A percentile compares a stretch with the other conserved stretches of the same genome.
phyloP scores from a whole-genome alignment of 768 basidiomycete species.

The Ramaria rubella region DNA sequence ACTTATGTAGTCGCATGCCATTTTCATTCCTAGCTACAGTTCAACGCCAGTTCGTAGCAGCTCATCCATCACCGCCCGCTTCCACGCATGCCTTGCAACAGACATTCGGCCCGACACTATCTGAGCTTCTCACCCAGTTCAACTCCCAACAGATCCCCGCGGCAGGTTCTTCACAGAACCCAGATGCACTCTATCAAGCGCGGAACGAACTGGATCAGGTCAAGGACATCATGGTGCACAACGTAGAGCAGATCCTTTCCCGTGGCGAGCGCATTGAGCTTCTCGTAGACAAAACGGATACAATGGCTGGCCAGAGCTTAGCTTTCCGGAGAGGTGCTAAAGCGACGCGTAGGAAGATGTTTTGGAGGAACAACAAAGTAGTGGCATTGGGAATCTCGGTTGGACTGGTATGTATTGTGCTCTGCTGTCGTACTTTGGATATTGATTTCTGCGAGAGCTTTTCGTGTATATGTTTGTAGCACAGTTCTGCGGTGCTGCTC shows the following conservation, averaged over 20 bases:
- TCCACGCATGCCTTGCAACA: slow-evolving; percentile 57
- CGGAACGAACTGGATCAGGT: slow-evolving; percentile 85
- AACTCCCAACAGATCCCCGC: slow-evolving; percentile 67
- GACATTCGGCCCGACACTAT: slow-evolving; percentile 61
- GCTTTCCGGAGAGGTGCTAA: slow-evolving; percentile 88
- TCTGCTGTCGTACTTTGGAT: slow-evolving; percentile 11
- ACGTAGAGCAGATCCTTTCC: slow-evolving; percentile 92
- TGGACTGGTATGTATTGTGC: slow-evolving; percentile 42
- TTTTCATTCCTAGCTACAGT: slow-evolving; percentile 89
- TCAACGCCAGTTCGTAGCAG: slow-evolving; percentile 62
- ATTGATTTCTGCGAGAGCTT: slow-evolving; percentile 36
- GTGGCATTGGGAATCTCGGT: slow-evolving; percentile 63
- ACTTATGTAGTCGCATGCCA: slow-evolving; percentile 64
- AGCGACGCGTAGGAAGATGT: slow-evolving; percentile 77
- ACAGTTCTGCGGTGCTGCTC: slow-evolving; percentile 79
- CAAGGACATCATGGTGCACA: slow-evolving; percentile 97
- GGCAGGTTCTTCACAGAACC: slow-evolving; percentile 12
- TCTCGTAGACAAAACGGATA: slow-evolving; percentile 95
- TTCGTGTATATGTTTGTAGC: slow-evolving; percentile 79
- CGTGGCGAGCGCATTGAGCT: slow-evolving; percentile 94
- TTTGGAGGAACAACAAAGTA: slow-evolving; percentile 79
- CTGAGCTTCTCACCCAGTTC: slow-evolving; percentile 77
- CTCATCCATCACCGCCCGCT: slow-evolving; percentile 39
- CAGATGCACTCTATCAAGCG: slow-evolving; percentile 83
- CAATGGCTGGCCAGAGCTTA: slow-evolving; percentile 88